Conservation (phyloP, 1,139 yeast genomes). For the Saccharomyces uvarum region DNA sequence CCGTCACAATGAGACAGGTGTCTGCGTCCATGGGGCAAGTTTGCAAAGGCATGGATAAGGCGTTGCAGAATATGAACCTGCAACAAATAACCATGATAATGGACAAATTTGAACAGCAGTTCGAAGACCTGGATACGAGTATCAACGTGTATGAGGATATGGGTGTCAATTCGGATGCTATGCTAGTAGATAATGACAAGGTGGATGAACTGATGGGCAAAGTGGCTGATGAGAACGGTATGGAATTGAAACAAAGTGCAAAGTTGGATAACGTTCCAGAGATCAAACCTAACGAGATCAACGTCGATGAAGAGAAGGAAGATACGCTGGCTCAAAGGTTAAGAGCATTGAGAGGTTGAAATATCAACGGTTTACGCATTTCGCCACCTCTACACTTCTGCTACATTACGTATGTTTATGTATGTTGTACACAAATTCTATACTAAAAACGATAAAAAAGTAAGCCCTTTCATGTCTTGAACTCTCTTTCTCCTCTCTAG, state of each 20-base stretch:
- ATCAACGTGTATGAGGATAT: slow-evolving; percentile 89
- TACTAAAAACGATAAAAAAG: background rate
- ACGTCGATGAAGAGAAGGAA: slow-evolving; percentile 68
- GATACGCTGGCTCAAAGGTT: slow-evolving; percentile 81
- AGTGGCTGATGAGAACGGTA: slow-evolving; percentile 96
- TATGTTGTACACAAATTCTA: background rate
- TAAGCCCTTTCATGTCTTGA: background rate
- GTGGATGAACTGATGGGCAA: slow-evolving; percentile 87
- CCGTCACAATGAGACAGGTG: slow-evolving; percentile 92
- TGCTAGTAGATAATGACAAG: slow-evolving; percentile 75
- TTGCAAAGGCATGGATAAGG: slow-evolving; percentile 92
- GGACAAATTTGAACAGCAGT: slow-evolving; percentile 95
- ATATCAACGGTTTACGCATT: background rate
- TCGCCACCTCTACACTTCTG: background rate
- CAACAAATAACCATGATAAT: slow-evolving; percentile 87
- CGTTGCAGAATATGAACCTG: slow-evolving; percentile 90
- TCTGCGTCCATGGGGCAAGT: slow-evolving; percentile 92
- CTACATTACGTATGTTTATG: background rate
- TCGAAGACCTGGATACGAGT: slow-evolving; percentile 91
- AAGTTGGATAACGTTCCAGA: slow-evolving; percentile 51
- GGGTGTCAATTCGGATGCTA: slow-evolving; percentile 81
- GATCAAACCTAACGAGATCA: slow-evolving; percentile 28
- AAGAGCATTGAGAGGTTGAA: slow-evolving; percentile 57
- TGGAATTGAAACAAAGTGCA: slow-evolving; percentile 69
- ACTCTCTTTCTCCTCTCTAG: background rate